Evolutionary conservation across 441 rosid species (phyloP), one percentile per base, ranked within the genome.

Genomic region (Mallotus japonicus): DNA sequence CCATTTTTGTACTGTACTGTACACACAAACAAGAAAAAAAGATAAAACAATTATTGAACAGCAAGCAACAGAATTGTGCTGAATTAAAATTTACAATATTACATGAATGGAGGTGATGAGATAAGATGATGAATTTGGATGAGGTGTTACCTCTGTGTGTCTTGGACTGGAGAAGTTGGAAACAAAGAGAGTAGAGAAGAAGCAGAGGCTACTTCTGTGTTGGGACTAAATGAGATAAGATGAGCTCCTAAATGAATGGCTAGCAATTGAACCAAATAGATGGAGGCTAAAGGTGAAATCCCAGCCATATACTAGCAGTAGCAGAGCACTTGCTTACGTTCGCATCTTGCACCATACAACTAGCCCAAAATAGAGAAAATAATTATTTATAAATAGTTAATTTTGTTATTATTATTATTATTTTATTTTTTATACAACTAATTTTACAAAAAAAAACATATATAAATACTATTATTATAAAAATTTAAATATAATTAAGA

Each of bases 1-100:
- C 87, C 89, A 85, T 85, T 42, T 55, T 69, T 76, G 58, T 56
- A 19, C 56, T 28, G 46, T 37, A 4, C 40, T 3, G 40, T 37
- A 37, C 55, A 53, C 22, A 50, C n/a, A 10, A 56, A 24, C 4
- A 19, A 47, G 20, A 50, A 32, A 10, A 24, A 11, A 54, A 56
- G 2, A 17, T 1, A 12, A 67, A 8, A 8, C 10, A 67, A 14
- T 12, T 14, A 53, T 8, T 34, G 17, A 4, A 7, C 49, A 8
- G 11, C 0, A 6, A 47, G 6, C 32, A 24, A 3, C 1, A 8
- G 15, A 28, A 37, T 6, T 24, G 32, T 10, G 32, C 40, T 37
- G 32, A 28, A 28, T 28, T 28, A 28, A 28, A 28, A 28, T 2
- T 2, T 1, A 28, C 32, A 4, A 37, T 37, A 37, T 37, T 37